Conservation (phyloP, 306 rosid genomes). For the Casuarina cunninghamiana region DNA sequence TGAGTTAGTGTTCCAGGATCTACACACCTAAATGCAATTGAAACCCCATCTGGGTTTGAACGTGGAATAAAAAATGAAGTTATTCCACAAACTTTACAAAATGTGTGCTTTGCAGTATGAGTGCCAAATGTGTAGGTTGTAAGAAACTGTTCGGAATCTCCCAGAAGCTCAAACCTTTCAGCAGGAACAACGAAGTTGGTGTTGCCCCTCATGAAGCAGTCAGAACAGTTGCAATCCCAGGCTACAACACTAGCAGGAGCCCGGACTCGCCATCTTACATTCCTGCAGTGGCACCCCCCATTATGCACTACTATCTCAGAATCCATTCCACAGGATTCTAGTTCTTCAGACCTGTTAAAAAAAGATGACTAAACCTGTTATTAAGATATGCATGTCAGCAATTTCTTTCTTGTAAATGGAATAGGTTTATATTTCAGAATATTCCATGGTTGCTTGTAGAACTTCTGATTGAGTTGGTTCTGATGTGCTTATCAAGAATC, state of each 20-base stretch:
- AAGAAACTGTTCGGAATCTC: slow-evolving; percentile 57
- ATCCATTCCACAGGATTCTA: slow-evolving; percentile 49
- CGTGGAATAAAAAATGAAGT: slow-evolving; percentile 84
- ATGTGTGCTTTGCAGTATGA: slow-evolving; percentile 81
- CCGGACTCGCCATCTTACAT: slow-evolving; percentile 64
- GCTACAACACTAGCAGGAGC: slow-evolving; percentile 67
- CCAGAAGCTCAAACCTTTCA: slow-evolving; percentile 58
- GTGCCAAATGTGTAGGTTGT: slow-evolving; percentile 78
- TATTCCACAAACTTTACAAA: slow-evolving; percentile 83
- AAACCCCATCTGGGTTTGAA: slow-evolving; percentile 87
- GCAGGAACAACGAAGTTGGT: slow-evolving; percentile 64
- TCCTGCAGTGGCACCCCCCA: slow-evolving; percentile 93
- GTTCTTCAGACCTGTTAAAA: not conserved
- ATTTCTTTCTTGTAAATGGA: not conserved
- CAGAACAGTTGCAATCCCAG: slow-evolving; percentile 79
- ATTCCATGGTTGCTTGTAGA: not conserved
- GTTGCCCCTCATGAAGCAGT: slow-evolving; percentile 74
- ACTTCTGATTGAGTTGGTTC: not conserved
- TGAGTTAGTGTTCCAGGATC: slow-evolving; percentile 71
- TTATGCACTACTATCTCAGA: slow-evolving; percentile 53
- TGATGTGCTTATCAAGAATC: not conserved
- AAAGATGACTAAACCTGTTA: not conserved
- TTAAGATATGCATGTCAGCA: not conserved
- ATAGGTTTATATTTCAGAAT: not conserved
- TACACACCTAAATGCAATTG: slow-evolving; percentile 67